These are phyloP conservation scores for Lathyrus sativus DNA, from an alignment of 306 rosid species.

Conservation along the genomic window DNA sequence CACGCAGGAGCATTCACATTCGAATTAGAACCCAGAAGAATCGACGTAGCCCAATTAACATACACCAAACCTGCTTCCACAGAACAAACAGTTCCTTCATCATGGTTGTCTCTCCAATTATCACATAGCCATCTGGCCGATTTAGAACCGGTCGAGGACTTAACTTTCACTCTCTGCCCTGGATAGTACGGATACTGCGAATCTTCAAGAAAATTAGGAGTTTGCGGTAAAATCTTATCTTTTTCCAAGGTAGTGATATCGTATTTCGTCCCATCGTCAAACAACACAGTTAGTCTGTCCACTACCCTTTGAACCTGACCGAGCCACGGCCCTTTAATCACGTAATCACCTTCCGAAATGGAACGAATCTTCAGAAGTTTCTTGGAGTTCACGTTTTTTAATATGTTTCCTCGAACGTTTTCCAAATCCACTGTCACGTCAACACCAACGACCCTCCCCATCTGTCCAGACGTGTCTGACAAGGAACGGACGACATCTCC, in stretches of 20 bases:
- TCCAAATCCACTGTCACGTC: constrained; percentile 83
- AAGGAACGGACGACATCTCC: constrained; percentile 77
- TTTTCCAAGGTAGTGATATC: constrained; percentile 61
- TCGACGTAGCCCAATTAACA: constrained; percentile 79
- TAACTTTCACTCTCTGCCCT: constrained; percentile 85
- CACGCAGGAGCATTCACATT: constrained; percentile 57
- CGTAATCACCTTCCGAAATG: constrained; percentile 79
- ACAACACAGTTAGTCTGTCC: constrained; percentile 65
- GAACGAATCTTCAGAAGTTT: constrained; percentile 70
- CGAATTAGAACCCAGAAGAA: constrained; percentile 48
- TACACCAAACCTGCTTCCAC: constrained; percentile 79
- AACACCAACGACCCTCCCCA: constrained; percentile 75
- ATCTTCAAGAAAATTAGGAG: constrained; percentile 74
- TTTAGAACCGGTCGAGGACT: constrained; percentile 61
- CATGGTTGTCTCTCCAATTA: constrained; percentile 68
- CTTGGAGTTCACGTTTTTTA: constrained; percentile 67
- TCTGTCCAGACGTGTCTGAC: constrained; percentile 80
- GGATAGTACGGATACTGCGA: constrained; percentile 87
- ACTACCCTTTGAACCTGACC: constrained; percentile 79
- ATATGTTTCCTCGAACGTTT: constrained; percentile 54
- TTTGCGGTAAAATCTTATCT: constrained; percentile 65
- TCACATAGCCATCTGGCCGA: constrained; percentile 83
- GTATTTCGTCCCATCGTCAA: constrained; percentile 78
- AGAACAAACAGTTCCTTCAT: constrained; percentile 74
- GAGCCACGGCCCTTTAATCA: constrained; percentile 83